Conservation (phyloP, 768 basidiomycete species). For the Xerocomus potaroensis region DNA sequence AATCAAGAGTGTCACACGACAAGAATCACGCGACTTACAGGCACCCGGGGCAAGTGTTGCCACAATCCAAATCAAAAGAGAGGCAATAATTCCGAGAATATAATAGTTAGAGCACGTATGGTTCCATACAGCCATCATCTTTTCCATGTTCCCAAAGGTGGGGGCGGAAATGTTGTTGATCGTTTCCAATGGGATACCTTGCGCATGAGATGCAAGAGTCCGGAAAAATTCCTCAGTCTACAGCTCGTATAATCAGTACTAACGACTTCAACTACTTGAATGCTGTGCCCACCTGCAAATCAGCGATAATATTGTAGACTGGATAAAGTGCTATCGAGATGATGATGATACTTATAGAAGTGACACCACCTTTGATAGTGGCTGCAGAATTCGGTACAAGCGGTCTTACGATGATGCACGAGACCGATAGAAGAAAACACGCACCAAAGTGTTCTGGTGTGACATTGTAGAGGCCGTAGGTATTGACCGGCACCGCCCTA, state of each 20-base stretch:
- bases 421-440: neutral
- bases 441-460: slow-evolving; percentile 19
- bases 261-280: neutral
- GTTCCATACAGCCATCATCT: slow-evolving; percentile 13
- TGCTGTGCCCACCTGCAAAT: slow-evolving; percentile 11
- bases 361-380: slow-evolving; percentile 26
- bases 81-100: slow-evolving; percentile 14
- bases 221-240: slow-evolving; percentile 31
- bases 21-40: slow-evolving; percentile 12
- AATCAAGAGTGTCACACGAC: neutral
- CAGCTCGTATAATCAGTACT: neutral
- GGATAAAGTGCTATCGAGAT: slow-evolving; percentile 27
- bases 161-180: slow-evolving; percentile 23
- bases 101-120: slow-evolving; percentile 22
- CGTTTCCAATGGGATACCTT: slow-evolving; percentile 22
- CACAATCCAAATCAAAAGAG: slow-evolving; percentile 17
- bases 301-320: slow-evolving; percentile 14
- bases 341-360: slow-evolving; percentile 26
- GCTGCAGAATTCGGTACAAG: slow-evolving; percentile 9
- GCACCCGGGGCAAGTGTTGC: slow-evolving; percentile 23
- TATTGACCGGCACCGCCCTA: slow-evolving; percentile 23
- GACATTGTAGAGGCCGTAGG: slow-evolving; percentile 18
- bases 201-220: slow-evolving; percentile 4
- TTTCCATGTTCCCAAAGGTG: slow-evolving; percentile 16
- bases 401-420: neutral